phyloP scores from a whole-genome alignment of 305 asterid species.

The Solanum hybrid region DNA sequence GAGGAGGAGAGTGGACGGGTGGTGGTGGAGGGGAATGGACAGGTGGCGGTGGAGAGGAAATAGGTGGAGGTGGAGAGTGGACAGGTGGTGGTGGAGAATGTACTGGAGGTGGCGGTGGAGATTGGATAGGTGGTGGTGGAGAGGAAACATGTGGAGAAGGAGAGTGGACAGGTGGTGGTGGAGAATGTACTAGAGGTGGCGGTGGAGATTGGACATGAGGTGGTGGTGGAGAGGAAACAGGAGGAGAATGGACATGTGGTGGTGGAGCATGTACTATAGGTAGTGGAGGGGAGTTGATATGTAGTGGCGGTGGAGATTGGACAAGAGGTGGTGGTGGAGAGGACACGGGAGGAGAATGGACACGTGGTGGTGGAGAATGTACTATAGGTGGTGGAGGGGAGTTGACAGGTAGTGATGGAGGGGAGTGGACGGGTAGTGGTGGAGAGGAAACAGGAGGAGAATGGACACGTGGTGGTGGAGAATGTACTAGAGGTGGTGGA shows the following conservation, averaged over 20 bases:
- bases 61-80: background rate
- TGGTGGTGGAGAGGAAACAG: too few relatives aligned
- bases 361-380: background rate
- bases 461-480: background rate
- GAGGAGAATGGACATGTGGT: too few relatives aligned
- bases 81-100: background rate
- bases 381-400: background rate
- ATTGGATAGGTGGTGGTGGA: too few relatives aligned
- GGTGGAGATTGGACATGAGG: background rate
- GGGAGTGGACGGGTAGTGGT: too few relatives aligned
- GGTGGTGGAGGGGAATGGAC: background rate
- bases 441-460: background rate
- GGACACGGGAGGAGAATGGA: background rate
- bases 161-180: too few relatives aligned
- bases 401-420: background rate
- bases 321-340: too few relatives aligned
- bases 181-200: background rate
- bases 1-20: background rate
- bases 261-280: too few relatives aligned
- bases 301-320: background rate
- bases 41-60: too few relatives aligned
- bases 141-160: too few relatives aligned
- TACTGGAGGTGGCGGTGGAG: background rate
- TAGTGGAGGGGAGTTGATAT: too few relatives aligned
- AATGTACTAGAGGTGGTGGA: background rate